phyloP scores from a whole-genome alignment of 306 rosid genomes.

The Fragaria vesca region DNA sequence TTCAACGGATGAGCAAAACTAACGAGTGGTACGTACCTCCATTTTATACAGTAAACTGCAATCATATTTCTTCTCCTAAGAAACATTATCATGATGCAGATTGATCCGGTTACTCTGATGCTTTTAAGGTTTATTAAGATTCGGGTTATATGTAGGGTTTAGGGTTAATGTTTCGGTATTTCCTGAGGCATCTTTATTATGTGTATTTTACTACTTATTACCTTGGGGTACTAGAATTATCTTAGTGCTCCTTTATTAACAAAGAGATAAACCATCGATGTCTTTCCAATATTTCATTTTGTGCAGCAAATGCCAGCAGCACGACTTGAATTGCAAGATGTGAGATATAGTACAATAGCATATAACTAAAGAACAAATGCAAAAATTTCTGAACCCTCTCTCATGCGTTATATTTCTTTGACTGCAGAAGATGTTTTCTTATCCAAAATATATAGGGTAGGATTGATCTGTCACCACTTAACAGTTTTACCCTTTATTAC shows the following conservation, averaged over 20 bases:
- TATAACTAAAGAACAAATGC: not conserved
- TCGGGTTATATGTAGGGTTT: no score
- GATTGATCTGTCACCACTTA: conserved; percentile 23
- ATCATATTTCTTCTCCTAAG: no score
- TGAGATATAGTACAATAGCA: not conserved
- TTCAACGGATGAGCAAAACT: no score
- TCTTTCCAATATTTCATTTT: conserved; percentile 2
- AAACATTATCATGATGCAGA: no score
- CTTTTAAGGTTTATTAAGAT: no score
- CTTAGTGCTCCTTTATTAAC: not conserved
- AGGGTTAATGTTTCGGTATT: no score
- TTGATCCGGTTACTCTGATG: no score
- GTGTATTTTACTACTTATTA: no score
- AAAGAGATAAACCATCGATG: not conserved
- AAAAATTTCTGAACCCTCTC: conserved; percentile 20
- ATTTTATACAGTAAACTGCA: no score
- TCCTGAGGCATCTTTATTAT: no score
- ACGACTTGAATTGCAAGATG: conserved; percentile 4
- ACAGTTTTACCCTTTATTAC: conserved; percentile 32
- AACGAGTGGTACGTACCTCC: no score
- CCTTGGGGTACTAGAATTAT: no score
- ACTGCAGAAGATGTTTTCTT: not conserved
- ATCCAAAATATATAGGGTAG: not conserved
- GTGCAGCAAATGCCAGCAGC: conserved; percentile 14
- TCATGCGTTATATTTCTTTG: conserved; percentile 10